Evolutionary conservation across 179 eudicot species (phyloP).

Genomic region (Monotropa hypopitys): DNA sequence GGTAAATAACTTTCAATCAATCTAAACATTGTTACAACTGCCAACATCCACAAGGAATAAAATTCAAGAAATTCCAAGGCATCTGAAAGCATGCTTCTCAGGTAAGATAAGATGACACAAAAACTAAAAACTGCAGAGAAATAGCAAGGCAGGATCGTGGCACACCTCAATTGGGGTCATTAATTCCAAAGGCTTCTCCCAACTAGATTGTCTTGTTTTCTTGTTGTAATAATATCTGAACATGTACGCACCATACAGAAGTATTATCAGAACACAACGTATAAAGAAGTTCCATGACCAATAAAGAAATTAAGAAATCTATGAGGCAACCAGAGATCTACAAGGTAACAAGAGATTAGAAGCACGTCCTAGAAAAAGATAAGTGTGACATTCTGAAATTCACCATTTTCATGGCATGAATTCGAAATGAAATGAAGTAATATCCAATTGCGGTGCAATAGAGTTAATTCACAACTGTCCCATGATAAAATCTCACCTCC

Average conservation of each 20-base stretch:
- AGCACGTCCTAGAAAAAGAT: background rate
- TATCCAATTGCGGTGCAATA: background rate
- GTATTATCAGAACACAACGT: background rate
- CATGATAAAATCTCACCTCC: constrained; percentile 40
- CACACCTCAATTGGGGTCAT: constrained; percentile 97
- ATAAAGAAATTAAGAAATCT: background rate
- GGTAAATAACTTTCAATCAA: constrained; percentile 18
- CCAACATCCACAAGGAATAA: constrained; percentile 21
- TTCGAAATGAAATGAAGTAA: background rate
- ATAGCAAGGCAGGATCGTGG: constrained; percentile 11
- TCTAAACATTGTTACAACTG: constrained; percentile 18
- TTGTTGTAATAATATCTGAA: constrained; percentile 87
- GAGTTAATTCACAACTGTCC: background rate
- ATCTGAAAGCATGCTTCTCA: constrained; percentile 7
- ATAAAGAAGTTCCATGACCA: background rate
- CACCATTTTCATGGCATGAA: background rate
- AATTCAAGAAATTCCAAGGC: background rate
- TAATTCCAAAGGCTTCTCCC: constrained; percentile 95
- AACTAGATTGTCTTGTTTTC: constrained; percentile 79
- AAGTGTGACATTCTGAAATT: background rate
- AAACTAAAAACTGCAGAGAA: constrained; percentile 6
- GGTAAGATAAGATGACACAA: background rate
- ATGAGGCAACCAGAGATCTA: too few relatives aligned
- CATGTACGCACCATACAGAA: constrained; percentile 1
- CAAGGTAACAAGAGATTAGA: background rate